These are phyloP conservation scores for Raphidocelis subcapitata DNA, from an alignment of 139 green algal genomes.

Conservation along the genomic window DNA sequence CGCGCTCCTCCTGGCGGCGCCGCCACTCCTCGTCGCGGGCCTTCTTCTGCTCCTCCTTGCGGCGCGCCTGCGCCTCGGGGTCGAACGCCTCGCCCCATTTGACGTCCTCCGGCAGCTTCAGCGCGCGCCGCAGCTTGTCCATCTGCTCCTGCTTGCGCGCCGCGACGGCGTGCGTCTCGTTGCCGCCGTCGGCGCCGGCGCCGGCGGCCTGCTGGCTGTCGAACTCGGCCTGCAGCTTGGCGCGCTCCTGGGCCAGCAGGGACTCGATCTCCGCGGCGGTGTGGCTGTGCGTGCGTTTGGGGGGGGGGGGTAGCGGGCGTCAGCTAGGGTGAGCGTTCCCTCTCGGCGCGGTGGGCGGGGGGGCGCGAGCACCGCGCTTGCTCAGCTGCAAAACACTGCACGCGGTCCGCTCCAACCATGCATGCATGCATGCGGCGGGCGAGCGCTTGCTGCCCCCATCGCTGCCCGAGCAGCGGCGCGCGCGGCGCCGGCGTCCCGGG, in stretches of 20 bases:
- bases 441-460: too few species aligned
- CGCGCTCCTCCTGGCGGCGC: too few species aligned
- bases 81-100: constrained; percentile 94
- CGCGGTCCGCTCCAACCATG: too few species aligned
- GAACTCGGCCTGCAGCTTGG: constrained; percentile 32
- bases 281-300: constrained; percentile 21
- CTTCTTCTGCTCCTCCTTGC: constrained; percentile 46
- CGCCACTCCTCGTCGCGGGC: too few species aligned
- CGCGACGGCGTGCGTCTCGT: constrained; percentile 85
- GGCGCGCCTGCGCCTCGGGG: constrained; percentile 73
- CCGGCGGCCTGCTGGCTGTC: not conserved
- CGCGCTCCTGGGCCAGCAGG: constrained; percentile 22
- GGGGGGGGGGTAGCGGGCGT: not conserved
- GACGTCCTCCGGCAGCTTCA: constrained; percentile 58
- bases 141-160: constrained; percentile 84
- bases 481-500: too few species aligned
- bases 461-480: too few species aligned
- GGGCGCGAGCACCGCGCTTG: too few species aligned
- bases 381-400: too few species aligned
- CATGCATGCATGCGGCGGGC: too few species aligned
- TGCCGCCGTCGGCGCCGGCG: not conserved
- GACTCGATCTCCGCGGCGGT: constrained; percentile 62
- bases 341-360: too few species aligned
- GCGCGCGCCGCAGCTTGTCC: constrained; percentile 64
- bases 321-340: too few species aligned